Evolutionary conservation across 2,329 filamentous ascomycete species (phyloP).

Genomic region (Chrysoporthe cubensis): DNA sequence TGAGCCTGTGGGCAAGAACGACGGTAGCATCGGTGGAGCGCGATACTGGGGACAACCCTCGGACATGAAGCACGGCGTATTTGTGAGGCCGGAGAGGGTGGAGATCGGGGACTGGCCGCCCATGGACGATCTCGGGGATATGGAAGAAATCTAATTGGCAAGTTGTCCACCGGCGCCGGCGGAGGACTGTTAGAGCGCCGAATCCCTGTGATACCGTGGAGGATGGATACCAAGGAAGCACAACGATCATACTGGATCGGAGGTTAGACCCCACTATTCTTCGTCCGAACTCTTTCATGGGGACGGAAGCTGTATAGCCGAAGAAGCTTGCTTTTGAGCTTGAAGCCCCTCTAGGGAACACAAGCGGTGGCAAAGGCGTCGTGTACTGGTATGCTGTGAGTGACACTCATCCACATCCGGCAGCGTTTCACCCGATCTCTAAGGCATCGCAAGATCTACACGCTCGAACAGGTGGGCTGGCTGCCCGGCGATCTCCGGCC

Average conservation of each 20-base stretch:
- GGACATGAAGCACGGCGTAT: conserved; percentile 72
- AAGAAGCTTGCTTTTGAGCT: conserved; percentile 1
- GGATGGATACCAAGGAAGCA: not conserved
- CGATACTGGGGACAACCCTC: conserved; percentile 73
- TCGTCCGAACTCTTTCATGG: conserved; percentile 14
- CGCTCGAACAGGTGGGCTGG: not conserved
- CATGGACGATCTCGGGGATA: conserved; percentile 75
- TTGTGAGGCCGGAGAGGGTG: conserved; percentile 77
- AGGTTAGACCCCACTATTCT: not conserved
- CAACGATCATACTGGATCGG: not conserved
- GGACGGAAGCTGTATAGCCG: conserved; percentile 10
- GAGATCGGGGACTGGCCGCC: conserved; percentile 75
- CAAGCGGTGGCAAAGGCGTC: not conserved
- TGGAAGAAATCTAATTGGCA: conserved; percentile 69
- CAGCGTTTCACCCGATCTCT: conserved; percentile 22
- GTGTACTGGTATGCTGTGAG: conserved; percentile 12
- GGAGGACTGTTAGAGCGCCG: not conserved
- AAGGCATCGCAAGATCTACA: conserved; percentile 8
- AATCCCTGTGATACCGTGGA: not conserved
- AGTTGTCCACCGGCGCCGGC: not conserved
- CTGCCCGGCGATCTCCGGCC: not conserved
- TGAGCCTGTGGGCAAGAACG: conserved; percentile 83
- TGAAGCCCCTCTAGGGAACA: not conserved
- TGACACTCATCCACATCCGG: conserved; percentile 1
- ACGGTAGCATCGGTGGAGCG: conserved; percentile 65